These are phyloP conservation scores for Clarkia xantiana DNA, from an alignment of 345 rosid species.

Conservation along the genomic window DNA sequence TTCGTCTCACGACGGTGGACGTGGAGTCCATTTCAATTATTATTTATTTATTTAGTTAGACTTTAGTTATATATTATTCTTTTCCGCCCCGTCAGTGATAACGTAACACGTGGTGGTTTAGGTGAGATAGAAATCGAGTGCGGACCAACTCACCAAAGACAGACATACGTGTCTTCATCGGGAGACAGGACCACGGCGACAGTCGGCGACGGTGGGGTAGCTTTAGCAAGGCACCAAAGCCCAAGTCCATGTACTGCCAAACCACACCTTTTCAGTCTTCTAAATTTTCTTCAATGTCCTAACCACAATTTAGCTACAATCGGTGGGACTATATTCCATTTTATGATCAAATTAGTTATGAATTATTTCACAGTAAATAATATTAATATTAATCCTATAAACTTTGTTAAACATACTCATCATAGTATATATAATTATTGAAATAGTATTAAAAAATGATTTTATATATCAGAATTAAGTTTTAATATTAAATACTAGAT, in stretches of 20 bases:
- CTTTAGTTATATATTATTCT: background rate
- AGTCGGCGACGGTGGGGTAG: slow-evolving; percentile 31
- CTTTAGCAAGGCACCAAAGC: slow-evolving; percentile 5
- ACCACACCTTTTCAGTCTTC: slow-evolving; percentile 25
- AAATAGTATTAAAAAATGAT: no score
- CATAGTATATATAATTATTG: no score
- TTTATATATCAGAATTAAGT: no score
- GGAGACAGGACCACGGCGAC: slow-evolving; percentile 23
- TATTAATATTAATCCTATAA: no score
- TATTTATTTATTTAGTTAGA: background rate
- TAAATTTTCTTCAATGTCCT: background rate
- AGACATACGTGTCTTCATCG: slow-evolving; percentile 28
- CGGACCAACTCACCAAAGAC: background rate
- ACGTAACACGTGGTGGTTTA: slow-evolving; percentile 17
- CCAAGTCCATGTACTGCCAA: slow-evolving; percentile 29
- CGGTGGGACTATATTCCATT: no score
- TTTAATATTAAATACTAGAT: no score
- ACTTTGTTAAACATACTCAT: no score
- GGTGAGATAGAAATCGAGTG: background rate
- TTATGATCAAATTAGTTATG: background rate
- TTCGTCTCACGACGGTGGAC: background rate
- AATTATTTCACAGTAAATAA: background rate
- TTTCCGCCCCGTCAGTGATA: slow-evolving; percentile 1
- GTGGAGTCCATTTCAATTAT: background rate
- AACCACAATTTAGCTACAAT: background rate